Evolutionary conservation across 345 rosid species (phyloP), one percentile per base, ranked within the genome.

Genomic region (Atalantia buxifolia): DNA sequence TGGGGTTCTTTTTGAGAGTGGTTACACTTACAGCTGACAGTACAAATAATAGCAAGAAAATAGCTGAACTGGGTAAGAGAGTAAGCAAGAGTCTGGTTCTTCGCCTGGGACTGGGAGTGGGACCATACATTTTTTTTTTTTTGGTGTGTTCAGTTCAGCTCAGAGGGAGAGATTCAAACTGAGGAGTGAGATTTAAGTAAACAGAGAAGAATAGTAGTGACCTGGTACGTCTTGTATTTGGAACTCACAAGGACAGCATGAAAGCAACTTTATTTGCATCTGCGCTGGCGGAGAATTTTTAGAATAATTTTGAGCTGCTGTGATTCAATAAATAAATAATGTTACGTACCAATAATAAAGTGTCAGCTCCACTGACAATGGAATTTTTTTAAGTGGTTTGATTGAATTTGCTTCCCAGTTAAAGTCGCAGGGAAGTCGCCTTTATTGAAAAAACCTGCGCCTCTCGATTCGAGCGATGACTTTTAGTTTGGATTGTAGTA

Each of bases 1-100:
- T 61, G 27, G 81, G 33, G 74, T 22, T 79, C 4, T 50, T 40
- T 70, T 63, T 56, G 22, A 40, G 63, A 28, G 24, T 53, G 21
- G 25, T 30, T 16, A 56, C 50, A 45, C 57, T 53, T 18, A 53
- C 57, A 53, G n/a, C 19, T 0, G 76, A 72, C 3, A 60, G 79
- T 24, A 83, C 50, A 45, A 45, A 55, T 4, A 83, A 45, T 59
- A 82, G 16, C 12, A 83, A 9, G 75, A 62, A 30, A 66, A 79
- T 74, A 35, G 76, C 22, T n/a, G 81, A 75, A 64, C 80, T 27
- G 64, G 79, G 83, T 1, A 87, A 67, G 69, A 81, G 71, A 64
- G 75, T 3, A 35, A 69, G 69, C 28, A 82, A 38, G 71, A 62
- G 24, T 66, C 72, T 82, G 2, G 63, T 69, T 78, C 73, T 76